phyloP scores from a whole-genome alignment of 2,329 filamentous ascomycete genomes.

The Aspergillus neotritici region DNA sequence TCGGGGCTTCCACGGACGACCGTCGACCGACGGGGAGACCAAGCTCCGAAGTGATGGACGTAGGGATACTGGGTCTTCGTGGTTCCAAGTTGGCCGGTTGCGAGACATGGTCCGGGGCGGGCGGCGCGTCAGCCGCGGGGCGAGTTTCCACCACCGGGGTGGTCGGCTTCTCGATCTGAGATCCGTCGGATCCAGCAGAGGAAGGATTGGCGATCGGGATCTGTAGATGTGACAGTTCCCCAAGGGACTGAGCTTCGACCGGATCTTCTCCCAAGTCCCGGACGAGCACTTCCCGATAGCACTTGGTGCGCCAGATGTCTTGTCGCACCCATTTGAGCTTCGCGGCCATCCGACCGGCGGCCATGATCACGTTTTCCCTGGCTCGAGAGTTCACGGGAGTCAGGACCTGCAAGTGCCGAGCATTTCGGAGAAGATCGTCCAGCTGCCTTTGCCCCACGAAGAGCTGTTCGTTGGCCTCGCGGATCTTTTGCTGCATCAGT shows the following conservation, averaged over 20 bases:
- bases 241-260: slow-evolving; percentile 23
- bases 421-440: slow-evolving; percentile 78
- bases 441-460: slow-evolving; percentile 67
- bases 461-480: slow-evolving; percentile 74
- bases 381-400: slow-evolving; percentile 89
- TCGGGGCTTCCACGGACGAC: slow-evolving; percentile 21
- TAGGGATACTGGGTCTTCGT: slow-evolving; percentile 29
- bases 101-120: slow-evolving; percentile 4
- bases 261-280: slow-evolving; percentile 78
- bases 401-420: slow-evolving; percentile 79
- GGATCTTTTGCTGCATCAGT: slow-evolving; percentile 77
- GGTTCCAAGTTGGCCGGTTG: slow-evolving; percentile 19
- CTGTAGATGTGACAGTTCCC: slow-evolving; percentile 17
- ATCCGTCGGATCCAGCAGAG: slow-evolving; percentile 12
- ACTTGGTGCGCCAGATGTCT: slow-evolving; percentile 87
- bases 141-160: slow-evolving; percentile 10
- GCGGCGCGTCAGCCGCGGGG: no score
- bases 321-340: slow-evolving; percentile 91
- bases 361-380: slow-evolving; percentile 76
- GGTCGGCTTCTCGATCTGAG: slow-evolving; percentile 4
- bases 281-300: slow-evolving; percentile 79
- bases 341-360: slow-evolving; percentile 76
- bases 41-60: slow-evolving; percentile 30
- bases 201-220: slow-evolving; percentile 13
- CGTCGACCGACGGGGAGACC: slow-evolving; percentile 21